Base-by-base conservation (phyloP, 441 rosid species). In the Pelargonium citronellum region DNA sequence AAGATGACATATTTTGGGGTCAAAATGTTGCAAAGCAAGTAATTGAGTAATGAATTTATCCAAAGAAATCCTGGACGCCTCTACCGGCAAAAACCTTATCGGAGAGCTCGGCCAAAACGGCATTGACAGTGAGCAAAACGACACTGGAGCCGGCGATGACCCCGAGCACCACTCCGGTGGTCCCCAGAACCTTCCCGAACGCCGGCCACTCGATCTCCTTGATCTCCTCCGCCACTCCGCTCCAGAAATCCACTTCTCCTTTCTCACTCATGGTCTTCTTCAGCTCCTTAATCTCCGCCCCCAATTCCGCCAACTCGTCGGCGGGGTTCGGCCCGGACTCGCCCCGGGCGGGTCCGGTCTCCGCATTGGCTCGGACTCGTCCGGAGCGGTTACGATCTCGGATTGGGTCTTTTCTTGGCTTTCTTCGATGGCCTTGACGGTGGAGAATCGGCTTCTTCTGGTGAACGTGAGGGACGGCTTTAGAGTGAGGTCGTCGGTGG, bases 201-300 rank as follows among this genome's bases (percentile, higher is more conserved):
- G 82, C 83, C 2, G 92, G 98, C 97, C 98, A 89, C 76, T 92
- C 98, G 10, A 91, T 92, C 85, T 91, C 87, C 71, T 71, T 78
- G 10, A 89, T 82, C 84, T 91, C 98, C 77, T 86, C 98, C 44
- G 75, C 87, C 6, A 92, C 98, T n/a, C 98, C 94, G 65, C 86
- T 83, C 74, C 67, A 41, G n/a, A 92, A 73, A 68, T 81, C 79
- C 67, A 75, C 85, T 24, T 74, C 85, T 77, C 80, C 49, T 77
- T 82, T 90, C 81, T 86, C 81, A 84, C 77, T 73, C 87, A 91
- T 79, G 4, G 80, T 94, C 79, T 79, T 84, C 84, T 88, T 89
- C 19, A 51, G 58, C 58, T 51, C 58, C 19, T 51, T 51, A 71
- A 91, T 91, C 84, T 89, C 90, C 46, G 77, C 80, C 65, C 91